phyloP scores from a whole-genome alignment of 2,329 filamentous ascomycete species.

The Lasiodiplodia gonubiensis region DNA sequence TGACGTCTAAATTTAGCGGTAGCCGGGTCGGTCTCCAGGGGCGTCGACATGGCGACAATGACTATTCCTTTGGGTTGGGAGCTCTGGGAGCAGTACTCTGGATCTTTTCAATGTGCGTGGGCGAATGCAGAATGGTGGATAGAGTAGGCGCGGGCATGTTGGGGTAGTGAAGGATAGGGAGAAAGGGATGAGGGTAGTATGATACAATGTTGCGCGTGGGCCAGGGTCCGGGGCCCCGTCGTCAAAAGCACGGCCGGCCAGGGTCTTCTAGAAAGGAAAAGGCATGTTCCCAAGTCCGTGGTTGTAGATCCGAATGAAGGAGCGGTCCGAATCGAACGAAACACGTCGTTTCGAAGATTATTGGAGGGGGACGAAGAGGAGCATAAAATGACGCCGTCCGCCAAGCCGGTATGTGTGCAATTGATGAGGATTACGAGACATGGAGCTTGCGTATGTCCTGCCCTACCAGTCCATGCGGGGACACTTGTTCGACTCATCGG shows the following conservation, averaged over 20 bases:
- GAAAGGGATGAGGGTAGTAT: conserved; percentile 7
- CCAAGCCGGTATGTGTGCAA: conserved; percentile 5
- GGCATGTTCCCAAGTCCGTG: background rate
- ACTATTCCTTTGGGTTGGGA: too few species aligned
- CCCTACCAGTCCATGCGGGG: conserved; percentile 1
- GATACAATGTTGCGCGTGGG: conserved; percentile 14
- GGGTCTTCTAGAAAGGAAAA: conserved; percentile 1
- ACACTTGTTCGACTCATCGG: conserved; percentile 2
- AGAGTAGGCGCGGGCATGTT: too few species aligned
- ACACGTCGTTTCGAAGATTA: conserved; percentile 18
- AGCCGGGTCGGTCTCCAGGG: too few species aligned
- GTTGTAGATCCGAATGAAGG: conserved; percentile 11
- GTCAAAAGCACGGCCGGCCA: conserved; percentile 1
- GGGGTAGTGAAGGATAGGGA: background rate
- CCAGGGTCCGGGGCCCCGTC: conserved; percentile 19
- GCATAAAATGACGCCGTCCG: background rate
- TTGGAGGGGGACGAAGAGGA: background rate
- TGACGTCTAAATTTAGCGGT: too few species aligned
- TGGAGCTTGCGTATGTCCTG: background rate
- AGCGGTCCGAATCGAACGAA: conserved; percentile 19
- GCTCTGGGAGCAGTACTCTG: too few species aligned
- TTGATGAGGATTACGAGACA: conserved; percentile 11
- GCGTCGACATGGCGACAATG: too few species aligned
- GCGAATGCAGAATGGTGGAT: too few species aligned
- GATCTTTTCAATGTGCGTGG: too few species aligned